Evolutionary conservation across 1,284 basidiomycete species (phyloP).

Genomic region (Ceratobasidium sp.): DNA sequence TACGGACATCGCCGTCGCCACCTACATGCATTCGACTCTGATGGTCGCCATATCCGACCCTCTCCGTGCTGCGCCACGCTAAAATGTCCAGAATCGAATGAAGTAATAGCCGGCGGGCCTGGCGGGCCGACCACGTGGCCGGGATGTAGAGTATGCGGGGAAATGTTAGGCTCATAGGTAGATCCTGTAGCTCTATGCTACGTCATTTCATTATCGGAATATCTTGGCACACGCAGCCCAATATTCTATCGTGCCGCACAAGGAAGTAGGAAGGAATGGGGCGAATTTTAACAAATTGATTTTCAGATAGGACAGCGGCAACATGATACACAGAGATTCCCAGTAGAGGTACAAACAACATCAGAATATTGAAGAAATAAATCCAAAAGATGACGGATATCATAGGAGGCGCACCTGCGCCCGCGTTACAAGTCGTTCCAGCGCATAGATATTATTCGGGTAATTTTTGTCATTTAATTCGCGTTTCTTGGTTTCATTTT

Average conservation of each 20-base stretch:
- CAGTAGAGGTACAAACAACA: neutral
- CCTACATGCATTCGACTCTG: neutral
- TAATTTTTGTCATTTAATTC: slow-evolving; percentile 4
- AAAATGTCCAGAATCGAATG: neutral
- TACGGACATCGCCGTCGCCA: neutral
- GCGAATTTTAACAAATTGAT: neutral
- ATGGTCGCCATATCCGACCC: slow-evolving; percentile 28
- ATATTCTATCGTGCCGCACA: neutral
- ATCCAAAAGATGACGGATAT: slow-evolving; percentile 8
- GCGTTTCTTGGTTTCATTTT: slow-evolving; percentile 15
- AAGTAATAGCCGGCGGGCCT: neutral
- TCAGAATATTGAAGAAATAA: slow-evolving; percentile 9
- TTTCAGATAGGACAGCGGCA: neutral
- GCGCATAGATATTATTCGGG: slow-evolving; percentile 5
- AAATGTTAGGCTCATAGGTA: too few species aligned
- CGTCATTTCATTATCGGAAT: too few species aligned
- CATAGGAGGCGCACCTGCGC: slow-evolving; percentile 23
- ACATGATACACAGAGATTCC: slow-evolving; percentile 27
- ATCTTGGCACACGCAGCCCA: too few species aligned
- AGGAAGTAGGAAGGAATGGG: neutral
- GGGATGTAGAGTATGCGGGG: neutral
- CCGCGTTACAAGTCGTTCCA: neutral
- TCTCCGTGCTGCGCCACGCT: neutral
- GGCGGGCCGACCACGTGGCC: slow-evolving; percentile 18
- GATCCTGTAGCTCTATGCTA: too few species aligned